Conservation (phyloP, 768 basidiomycete genomes). For the Leccinum imitatum region DNA sequence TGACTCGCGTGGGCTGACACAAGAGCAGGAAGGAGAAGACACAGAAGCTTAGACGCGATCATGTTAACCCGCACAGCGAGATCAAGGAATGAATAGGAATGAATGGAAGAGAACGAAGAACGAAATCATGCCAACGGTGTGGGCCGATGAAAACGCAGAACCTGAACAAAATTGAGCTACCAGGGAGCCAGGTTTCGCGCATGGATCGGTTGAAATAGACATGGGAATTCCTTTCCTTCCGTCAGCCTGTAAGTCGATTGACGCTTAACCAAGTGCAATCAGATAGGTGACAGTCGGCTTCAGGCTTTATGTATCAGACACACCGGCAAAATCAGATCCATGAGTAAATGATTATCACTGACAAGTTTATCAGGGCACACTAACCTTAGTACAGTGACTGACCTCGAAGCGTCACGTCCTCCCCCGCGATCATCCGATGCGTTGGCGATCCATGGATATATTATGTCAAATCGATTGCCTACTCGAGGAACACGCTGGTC, state of each 20-base stretch:
- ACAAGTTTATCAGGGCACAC: not conserved
- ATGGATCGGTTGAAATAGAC: constrained; percentile 91
- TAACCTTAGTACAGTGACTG: constrained; percentile 26
- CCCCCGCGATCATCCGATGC: constrained; percentile 42
- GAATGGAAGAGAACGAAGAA: too few species aligned
- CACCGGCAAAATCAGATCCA: not conserved
- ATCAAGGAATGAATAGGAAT: too few species aligned
- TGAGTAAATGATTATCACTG: too few species aligned
- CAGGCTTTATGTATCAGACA: not conserved
- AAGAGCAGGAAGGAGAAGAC: too few species aligned
- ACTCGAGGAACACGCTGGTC: constrained; percentile 50
- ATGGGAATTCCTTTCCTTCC: constrained; percentile 82
- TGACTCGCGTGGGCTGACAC: too few species aligned
- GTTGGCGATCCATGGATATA: constrained; percentile 46
- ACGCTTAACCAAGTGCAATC: not conserved
- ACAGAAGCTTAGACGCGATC: too few species aligned
- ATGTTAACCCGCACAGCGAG: too few species aligned
- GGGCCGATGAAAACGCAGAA: not conserved
- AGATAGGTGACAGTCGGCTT: constrained; percentile 35
- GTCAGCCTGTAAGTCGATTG: constrained; percentile 58
- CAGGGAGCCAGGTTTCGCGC: constrained; percentile 75
- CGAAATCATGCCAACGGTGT: too few species aligned
- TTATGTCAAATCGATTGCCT: constrained; percentile 51
- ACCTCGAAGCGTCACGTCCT: constrained; percentile 37
- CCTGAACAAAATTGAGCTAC: not conserved